Evolutionary conservation across 2,329 filamentous ascomycete species (phyloP).

Genomic region (Xylariaceae sp.): DNA sequence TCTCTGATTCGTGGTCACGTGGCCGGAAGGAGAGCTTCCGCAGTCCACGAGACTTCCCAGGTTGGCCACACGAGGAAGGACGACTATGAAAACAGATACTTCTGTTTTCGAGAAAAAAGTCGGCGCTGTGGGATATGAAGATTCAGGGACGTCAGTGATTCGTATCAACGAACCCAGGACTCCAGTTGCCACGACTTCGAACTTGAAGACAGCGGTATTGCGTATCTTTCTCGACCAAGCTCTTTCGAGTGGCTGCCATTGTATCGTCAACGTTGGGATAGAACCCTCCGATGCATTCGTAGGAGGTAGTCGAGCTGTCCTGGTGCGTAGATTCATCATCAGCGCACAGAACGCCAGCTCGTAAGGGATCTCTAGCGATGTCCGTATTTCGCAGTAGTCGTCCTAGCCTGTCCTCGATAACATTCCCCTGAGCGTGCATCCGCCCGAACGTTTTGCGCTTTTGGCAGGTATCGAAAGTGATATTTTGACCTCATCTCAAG

Average conservation of each 20-base stretch:
- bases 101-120: too few relatives aligned
- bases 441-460: background rate
- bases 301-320: background rate
- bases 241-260: background rate
- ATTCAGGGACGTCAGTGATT: too few relatives aligned
- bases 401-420: background rate
- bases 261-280: background rate
- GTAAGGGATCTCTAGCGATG: too few relatives aligned
- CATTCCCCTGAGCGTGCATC: too few relatives aligned
- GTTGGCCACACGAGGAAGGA: too few relatives aligned
- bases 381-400: too few relatives aligned
- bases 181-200: background rate
- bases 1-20: slow-evolving; percentile 9
- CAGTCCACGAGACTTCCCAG: background rate
- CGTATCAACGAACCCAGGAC: background rate
- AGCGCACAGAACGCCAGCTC: too few relatives aligned
- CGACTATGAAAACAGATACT: too few relatives aligned
- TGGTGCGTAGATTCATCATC: too few relatives aligned
- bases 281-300: too few relatives aligned
- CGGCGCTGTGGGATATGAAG: too few relatives aligned
- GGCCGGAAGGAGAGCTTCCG: slow-evolving; percentile 15
- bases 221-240: background rate
- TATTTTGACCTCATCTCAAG: background rate
- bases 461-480: background rate
- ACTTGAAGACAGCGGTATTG: background rate